phyloP scores from a whole-genome alignment of 768 basidiomycete genomes.

The Macrolepiota albuminosa region DNA sequence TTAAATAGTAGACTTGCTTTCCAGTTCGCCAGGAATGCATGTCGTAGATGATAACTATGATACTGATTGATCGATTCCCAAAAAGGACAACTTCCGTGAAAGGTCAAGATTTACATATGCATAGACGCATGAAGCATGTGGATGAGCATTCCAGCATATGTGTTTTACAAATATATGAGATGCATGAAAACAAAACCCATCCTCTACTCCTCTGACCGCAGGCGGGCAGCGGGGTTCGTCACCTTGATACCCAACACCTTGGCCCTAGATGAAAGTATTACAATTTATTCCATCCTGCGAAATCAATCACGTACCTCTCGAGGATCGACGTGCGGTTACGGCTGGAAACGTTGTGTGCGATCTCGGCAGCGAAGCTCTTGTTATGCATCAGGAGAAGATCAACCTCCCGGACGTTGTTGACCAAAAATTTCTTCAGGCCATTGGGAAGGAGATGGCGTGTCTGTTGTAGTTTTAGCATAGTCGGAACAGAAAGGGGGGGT shows the following conservation, averaged over 20 bases:
- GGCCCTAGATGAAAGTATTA: slow-evolving; percentile 44
- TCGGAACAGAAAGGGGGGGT: slow-evolving; percentile 42
- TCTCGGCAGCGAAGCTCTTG: slow-evolving; percentile 92
- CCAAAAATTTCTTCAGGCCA: slow-evolving; percentile 93
- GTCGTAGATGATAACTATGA: not conserved
- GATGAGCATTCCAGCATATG: slow-evolving; percentile 50
- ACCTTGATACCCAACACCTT: slow-evolving; percentile 89
- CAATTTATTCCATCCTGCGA: not conserved
- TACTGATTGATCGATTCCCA: slow-evolving; percentile 5
- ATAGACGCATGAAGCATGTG: slow-evolving; percentile 31
- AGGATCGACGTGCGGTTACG: slow-evolving; percentile 90
- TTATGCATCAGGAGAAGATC: slow-evolving; percentile 98
- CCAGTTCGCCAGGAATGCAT: slow-evolving; percentile 15
- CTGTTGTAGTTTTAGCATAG: slow-evolving; percentile 27
- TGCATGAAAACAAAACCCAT: slow-evolving; percentile 32
- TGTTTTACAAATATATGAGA: slow-evolving; percentile 45
- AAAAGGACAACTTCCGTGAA: not conserved
- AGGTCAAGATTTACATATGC: slow-evolving; percentile 5
- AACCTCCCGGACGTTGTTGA: slow-evolving; percentile 90
- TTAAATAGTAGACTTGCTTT: slow-evolving; percentile 13
- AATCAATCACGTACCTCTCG: slow-evolving; percentile 58
- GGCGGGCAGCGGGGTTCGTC: slow-evolving; percentile 86
- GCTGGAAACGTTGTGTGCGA: slow-evolving; percentile 94
- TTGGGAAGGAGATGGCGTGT: slow-evolving; percentile 95
- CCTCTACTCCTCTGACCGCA: slow-evolving; percentile 90